A percentile compares a stretch with the other conserved stretches of the same genome.
These are phyloP conservation scores for Blastobotrys americana DNA, from an alignment of 805 yeast genomes.

Conservation along the genomic window DNA sequence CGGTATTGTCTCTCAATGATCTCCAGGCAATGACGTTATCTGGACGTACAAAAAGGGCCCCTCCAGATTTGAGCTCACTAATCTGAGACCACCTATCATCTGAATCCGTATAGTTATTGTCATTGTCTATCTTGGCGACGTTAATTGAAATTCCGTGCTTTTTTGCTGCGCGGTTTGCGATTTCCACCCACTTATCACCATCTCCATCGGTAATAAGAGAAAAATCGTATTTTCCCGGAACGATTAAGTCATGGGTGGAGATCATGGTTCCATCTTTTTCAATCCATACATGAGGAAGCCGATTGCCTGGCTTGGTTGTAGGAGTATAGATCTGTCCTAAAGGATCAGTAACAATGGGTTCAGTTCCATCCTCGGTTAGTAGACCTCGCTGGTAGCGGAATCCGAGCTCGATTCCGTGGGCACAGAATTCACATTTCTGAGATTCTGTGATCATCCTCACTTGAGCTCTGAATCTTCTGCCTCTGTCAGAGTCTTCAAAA, in stretches of 20 bases:
- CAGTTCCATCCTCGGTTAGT: not conserved
- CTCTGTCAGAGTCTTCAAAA: not conserved
- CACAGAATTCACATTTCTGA: not conserved
- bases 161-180: not conserved
- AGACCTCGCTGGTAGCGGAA: not conserved
- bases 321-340: not conserved
- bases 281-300: not conserved
- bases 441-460: not conserved
- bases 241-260: not conserved
- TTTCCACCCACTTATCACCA: not conserved
- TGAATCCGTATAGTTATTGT: not conserved
- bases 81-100: not conserved
- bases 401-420: not conserved
- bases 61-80: not conserved
- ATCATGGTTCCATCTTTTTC: not conserved
- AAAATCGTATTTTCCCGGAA: not conserved
- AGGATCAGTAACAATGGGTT: not conserved
- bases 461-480: not conserved
- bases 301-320: not conserved
- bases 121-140: not conserved
- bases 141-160: not conserved
- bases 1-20: not conserved
- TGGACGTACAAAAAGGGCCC: not conserved
- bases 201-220: not conserved
- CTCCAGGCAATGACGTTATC: not conserved